A percentile compares a stretch with the other conserved stretches of the same genome.
Evolutionary conservation across 2,329 filamentous ascomycete species (phyloP).

Genomic region (Scytalidium sp.): DNA sequence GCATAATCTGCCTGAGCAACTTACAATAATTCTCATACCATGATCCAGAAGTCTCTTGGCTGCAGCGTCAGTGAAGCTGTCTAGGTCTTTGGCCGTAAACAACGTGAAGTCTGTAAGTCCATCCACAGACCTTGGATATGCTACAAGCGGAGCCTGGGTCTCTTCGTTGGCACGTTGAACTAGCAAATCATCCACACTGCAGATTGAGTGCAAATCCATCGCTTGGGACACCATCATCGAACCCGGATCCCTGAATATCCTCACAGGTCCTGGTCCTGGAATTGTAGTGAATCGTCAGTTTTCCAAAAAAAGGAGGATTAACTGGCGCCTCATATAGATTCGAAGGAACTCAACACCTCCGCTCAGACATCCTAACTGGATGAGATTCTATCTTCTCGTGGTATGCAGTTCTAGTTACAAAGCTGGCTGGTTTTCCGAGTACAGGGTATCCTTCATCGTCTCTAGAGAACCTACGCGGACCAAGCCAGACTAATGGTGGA

Average conservation of each 20-base stretch:
- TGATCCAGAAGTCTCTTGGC: not conserved
- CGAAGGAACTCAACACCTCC: too few species aligned
- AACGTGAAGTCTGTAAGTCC: not conserved
- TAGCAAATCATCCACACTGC: slow-evolving; percentile 1
- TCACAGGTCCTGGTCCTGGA: too few species aligned
- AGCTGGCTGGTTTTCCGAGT: too few species aligned
- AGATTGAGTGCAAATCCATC: not conserved
- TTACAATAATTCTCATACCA: not conserved
- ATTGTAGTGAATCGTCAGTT: too few species aligned
- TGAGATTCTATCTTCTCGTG: too few species aligned
- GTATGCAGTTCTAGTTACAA: too few species aligned
- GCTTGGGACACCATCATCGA: not conserved
- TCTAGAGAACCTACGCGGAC: too few species aligned
- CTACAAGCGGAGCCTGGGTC: not conserved
- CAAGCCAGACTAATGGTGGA: too few species aligned
- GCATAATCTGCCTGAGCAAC: not conserved
- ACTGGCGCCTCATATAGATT: too few species aligned
- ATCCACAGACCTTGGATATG: not conserved
- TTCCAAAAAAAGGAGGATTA: too few species aligned
- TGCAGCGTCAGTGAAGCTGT: slow-evolving; percentile 1
- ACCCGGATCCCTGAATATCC: not conserved
- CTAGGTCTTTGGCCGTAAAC: not conserved
- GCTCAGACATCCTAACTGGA: too few species aligned
- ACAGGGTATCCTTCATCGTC: too few species aligned
- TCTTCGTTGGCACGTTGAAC: not conserved